These are phyloP conservation scores for Sphaerulina vaccinii DNA, from an alignment of 2,329 filamentous ascomycete species.

Conservation along the genomic window DNA sequence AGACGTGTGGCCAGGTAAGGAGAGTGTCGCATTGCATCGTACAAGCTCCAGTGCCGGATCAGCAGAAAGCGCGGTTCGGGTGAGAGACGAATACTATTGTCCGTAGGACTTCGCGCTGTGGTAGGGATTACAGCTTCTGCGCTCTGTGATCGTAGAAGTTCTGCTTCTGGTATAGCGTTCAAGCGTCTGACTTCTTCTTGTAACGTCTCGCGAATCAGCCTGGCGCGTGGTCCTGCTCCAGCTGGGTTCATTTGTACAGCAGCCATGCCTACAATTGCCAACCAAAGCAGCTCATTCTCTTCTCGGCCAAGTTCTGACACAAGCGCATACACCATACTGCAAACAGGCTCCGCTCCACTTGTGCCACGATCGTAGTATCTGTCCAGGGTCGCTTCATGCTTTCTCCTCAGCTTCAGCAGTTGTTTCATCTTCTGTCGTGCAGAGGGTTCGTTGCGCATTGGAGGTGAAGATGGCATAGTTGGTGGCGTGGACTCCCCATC, in stretches of 20 bases:
- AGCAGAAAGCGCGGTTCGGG: slow-evolving; percentile 92
- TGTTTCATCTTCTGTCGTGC: slow-evolving; percentile 69
- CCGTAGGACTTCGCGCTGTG: slow-evolving; percentile 81
- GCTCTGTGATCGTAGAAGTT: slow-evolving; percentile 58
- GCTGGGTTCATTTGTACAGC: slow-evolving; percentile 73
- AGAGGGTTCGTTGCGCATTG: slow-evolving; percentile 63
- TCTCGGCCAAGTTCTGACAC: slow-evolving; percentile 93
- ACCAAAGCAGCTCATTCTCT: slow-evolving; percentile 94
- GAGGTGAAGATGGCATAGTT: slow-evolving; percentile 53
- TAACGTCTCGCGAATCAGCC: slow-evolving; percentile 77
- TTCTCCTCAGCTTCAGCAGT: slow-evolving; percentile 70
- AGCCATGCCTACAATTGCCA: slow-evolving; percentile 91
- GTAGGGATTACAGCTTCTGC: slow-evolving; percentile 80
- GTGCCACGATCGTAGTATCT: slow-evolving; percentile 84
- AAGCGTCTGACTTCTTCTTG: slow-evolving; percentile 91
- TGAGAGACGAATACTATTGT: slow-evolving; percentile 86
- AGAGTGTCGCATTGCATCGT: slow-evolving; percentile 97
- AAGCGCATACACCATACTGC: slow-evolving; percentile 89
- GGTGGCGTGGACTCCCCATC: slow-evolving; percentile 33
- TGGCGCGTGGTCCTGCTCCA: slow-evolving; percentile 67
- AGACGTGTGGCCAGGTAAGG: slow-evolving; percentile 89
- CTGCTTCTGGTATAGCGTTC: slow-evolving; percentile 70
- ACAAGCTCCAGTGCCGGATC: slow-evolving; percentile 93
- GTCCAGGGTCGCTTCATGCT: slow-evolving; percentile 73
- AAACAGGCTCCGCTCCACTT: slow-evolving; percentile 92